Evolutionary conservation across 2,329 filamentous ascomycete genomes (phyloP), one percentile per base, ranked within the genome.

Genomic region (Cordyceps tenuipes): DNA sequence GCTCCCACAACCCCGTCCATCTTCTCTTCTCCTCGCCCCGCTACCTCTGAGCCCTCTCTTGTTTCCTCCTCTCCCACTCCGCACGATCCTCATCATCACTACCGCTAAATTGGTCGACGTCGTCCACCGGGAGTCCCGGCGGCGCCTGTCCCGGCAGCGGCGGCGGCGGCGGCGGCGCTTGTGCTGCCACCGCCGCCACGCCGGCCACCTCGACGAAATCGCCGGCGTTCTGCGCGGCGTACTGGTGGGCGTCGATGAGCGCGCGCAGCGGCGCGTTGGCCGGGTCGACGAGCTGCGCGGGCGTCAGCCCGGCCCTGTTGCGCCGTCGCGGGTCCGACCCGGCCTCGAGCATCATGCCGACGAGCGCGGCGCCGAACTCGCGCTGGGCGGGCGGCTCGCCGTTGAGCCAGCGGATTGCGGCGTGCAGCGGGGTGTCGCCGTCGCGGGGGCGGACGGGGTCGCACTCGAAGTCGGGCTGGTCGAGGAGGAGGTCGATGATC

Each of bases 391-490:
- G 76, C 41, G 82, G 79, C 68, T 89, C 82, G 59, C 76, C 75
- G 79, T 92, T 92, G 75, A 88, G 82, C 80, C 85, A 93, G 68
- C 87, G 82, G 66, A 94, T 84, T 59, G 85, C 89, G 69, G 84
- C 84, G 79, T 95, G 90, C 62, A 95, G 80, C 34, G 89, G 89
- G 2, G 89, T 92, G 74, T 94, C 89, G 63, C 83, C 81, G 62
- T 93, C 88, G 68, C 81, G 72, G 66, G 82, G 83, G 76, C 85
- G 88, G 68, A 86, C 68, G 59, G 89, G 88, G 76, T 95, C 90
- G 76, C 91, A 93, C 75, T 94, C 90, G 72, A 95, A 87, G 66
- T 87, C 85, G 66, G 88, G 85, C 73, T 93, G 89, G 77, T 94
- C 89, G 65, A 94, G 86, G 61, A 95, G 85, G 68, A 84, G 75